A percentile compares a stretch with the other conserved stretches of the same genome.
These are phyloP conservation scores for Lodderomyces theae DNA, from an alignment of 1,139 yeast species.

Conservation along the genomic window DNA sequence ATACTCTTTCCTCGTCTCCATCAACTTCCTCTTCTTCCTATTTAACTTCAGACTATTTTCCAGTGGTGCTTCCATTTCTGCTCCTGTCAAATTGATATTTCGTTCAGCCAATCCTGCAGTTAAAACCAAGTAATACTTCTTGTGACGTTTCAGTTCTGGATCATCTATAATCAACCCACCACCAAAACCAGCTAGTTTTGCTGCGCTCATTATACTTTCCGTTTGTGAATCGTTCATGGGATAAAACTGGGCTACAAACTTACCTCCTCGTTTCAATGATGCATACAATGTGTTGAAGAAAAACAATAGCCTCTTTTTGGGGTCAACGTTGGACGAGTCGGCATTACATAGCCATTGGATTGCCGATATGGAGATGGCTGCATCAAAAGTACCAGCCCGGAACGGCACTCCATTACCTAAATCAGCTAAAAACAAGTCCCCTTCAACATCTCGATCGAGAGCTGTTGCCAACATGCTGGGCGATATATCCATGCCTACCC, in stretches of 20 bases:
- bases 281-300: constrained; percentile 91
- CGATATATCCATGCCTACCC: constrained; percentile 97
- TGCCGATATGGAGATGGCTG: constrained; percentile 92
- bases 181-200: constrained; percentile 92
- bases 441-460: constrained; percentile 85
- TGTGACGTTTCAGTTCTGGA: constrained; percentile 88
- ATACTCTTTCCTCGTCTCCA: constrained; percentile 76
- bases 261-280: constrained; percentile 86
- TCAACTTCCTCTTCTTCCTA: constrained; percentile 51
- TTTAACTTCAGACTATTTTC: constrained; percentile 32
- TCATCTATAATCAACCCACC: constrained; percentile 95
- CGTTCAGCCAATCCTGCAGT: constrained; percentile 81
- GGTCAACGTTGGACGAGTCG: constrained; percentile 78
- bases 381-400: constrained; percentile 95
- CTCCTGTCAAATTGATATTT: constrained; percentile 71
- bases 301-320: constrained; percentile 74
- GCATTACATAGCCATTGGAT: constrained; percentile 99
- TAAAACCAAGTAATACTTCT: constrained; percentile 83
- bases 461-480: constrained; percentile 97
- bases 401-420: constrained; percentile 95
- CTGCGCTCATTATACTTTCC: constrained; percentile 73
- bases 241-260: constrained; percentile 94
- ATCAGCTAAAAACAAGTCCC: constrained; percentile 87
- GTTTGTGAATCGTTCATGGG: constrained; percentile 88
- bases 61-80: constrained; percentile 67